Conservation (phyloP, 202 grass and related monocot genomes). For the Eragrostis tef region DNA sequence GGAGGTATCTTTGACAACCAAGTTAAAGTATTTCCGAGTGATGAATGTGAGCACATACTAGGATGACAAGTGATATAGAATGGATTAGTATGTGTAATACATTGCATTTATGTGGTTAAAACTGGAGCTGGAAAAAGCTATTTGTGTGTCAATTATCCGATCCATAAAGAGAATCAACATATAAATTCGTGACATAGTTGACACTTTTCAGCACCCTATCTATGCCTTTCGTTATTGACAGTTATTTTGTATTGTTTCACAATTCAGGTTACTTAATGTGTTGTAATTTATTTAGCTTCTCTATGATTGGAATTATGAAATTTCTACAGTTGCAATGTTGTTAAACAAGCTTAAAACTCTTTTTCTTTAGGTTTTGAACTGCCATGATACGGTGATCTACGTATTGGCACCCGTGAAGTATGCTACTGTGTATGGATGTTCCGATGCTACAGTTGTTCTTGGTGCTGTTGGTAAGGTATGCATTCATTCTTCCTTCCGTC, state of each 20-base stretch:
- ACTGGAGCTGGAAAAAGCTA: constrained; percentile 6
- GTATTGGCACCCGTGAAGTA: constrained; percentile 89
- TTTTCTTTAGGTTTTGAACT: constrained; percentile 72
- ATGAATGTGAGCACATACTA: no score
- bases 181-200: background rate
- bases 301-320: constrained; percentile 34
- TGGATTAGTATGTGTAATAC: background rate
- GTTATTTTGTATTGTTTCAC: constrained; percentile 33
- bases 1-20: background rate
- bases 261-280: no score
- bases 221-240: constrained; percentile 26
- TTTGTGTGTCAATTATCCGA: background rate
- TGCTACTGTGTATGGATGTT: constrained; percentile 93
- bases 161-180: background rate
- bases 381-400: constrained; percentile 83
- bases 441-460: constrained; percentile 84
- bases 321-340: constrained; percentile 2
- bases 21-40: no score
- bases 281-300: no score
- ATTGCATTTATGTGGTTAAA: constrained; percentile 33
- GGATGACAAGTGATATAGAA: no score
- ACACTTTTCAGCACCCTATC: background rate
- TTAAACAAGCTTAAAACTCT: constrained; percentile 6
- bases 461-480: constrained; percentile 98
- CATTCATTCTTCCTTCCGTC: constrained; percentile 26